phyloP scores from a whole-genome alignment of 768 basidiomycete genomes.

The Calocera cornea region DNA sequence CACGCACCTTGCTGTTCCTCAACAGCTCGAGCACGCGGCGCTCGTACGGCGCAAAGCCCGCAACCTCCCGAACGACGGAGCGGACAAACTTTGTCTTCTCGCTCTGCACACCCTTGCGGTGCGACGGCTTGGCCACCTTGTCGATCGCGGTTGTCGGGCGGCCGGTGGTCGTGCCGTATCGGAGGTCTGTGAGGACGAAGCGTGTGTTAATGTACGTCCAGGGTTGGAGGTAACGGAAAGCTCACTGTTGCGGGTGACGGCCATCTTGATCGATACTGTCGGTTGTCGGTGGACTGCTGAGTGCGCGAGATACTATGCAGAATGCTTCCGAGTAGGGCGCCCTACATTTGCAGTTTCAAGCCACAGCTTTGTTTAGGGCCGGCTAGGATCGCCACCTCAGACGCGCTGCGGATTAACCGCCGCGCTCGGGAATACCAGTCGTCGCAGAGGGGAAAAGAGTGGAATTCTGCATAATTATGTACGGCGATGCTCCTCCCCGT shows the following conservation, averaged over 20 bases:
- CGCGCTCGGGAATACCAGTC: no score
- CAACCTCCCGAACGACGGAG: conserved; percentile 89
- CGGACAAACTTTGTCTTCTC: conserved; percentile 89
- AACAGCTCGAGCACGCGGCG: conserved; percentile 94
- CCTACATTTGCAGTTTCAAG: background rate
- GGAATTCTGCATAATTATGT: background rate
- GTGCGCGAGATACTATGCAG: background rate
- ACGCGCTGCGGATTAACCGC: no score
- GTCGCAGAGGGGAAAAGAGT: no score
- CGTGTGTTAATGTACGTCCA: background rate
- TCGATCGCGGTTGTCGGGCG: conserved; percentile 76
- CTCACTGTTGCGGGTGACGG: conserved; percentile 9
- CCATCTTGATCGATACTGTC: background rate
- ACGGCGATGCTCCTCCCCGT: background rate
- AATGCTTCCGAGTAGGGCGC: conserved; percentile 3
- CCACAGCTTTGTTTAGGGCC: conserved; percentile 2
- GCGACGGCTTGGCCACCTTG: conserved; percentile 60
- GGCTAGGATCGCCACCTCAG: background rate
- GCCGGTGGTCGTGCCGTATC: conserved; percentile 75
- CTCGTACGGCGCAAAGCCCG: conserved; percentile 95
- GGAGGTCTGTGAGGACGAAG: conserved; percentile 45
- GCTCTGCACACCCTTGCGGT: conserved; percentile 85
- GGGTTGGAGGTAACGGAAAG: background rate
- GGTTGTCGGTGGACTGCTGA: background rate
- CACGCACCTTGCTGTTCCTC: conserved; percentile 89